Conservation (phyloP, 2,329 filamentous ascomycete species). For the Diaporthe sp. region DNA sequence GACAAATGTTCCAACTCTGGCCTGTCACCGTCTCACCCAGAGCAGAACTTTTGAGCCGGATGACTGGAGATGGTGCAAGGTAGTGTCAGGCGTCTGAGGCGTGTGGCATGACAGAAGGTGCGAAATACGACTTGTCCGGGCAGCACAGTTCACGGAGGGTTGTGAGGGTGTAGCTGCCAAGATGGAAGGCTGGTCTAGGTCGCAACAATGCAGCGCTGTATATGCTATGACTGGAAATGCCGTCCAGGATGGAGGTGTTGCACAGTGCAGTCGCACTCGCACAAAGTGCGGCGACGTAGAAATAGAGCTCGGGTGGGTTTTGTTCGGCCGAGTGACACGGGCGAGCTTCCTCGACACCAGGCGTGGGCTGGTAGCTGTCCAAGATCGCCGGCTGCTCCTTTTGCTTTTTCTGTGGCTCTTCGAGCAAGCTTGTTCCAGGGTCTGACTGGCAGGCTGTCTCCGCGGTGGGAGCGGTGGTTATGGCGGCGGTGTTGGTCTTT, state of each 20-base stretch:
- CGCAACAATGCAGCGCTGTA: slow-evolving; percentile 1
- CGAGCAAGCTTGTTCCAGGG: background rate
- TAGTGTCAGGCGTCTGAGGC: slow-evolving; percentile 13
- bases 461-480: background rate
- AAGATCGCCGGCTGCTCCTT: background rate
- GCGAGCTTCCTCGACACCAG: background rate
- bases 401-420: background rate
- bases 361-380: background rate
- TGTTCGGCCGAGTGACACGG: slow-evolving; percentile 25
- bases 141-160: background rate
- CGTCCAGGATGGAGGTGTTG: slow-evolving; percentile 11
- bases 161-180: background rate
- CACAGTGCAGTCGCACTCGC: slow-evolving; percentile 17
- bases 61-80: slow-evolving; percentile 4
- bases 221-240: slow-evolving; percentile 19
- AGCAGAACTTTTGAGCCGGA: background rate
- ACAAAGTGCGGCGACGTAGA: slow-evolving; percentile 13
- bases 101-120: slow-evolving; percentile 23
- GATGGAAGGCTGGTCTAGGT: background rate
- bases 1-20: background rate
- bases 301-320: slow-evolving; percentile 26
- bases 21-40: background rate
- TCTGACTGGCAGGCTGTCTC: background rate
- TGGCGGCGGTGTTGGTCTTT: background rate
- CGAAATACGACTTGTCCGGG: background rate